phyloP scores from a whole-genome alignment of 306 rosid genomes.

The Medicago lupulina region DNA sequence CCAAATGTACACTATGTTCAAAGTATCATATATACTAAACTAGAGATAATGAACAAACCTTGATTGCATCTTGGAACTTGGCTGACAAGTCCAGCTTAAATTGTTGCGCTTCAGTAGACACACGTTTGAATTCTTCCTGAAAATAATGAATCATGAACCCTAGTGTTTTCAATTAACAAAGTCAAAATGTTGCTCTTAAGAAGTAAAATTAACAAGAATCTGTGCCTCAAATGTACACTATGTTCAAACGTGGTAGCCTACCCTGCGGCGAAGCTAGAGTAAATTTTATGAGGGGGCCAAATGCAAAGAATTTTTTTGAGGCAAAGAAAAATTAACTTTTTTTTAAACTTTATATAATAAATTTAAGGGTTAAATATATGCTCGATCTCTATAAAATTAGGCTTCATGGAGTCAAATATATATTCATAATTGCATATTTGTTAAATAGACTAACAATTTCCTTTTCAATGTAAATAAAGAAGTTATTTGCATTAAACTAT shows the following conservation, averaged over 20 bases:
- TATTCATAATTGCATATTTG: too few relatives aligned
- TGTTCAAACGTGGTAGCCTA: not conserved
- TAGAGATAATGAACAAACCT: slow-evolving; percentile 54
- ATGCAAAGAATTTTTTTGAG: too few relatives aligned
- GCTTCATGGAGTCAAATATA: too few relatives aligned
- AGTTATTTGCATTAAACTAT: too few relatives aligned
- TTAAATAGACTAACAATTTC: too few relatives aligned
- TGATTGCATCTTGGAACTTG: slow-evolving; percentile 95
- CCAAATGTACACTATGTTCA: slow-evolving; percentile 27
- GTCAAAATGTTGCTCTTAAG: slow-evolving; percentile 13
- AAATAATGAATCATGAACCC: slow-evolving; percentile 41
- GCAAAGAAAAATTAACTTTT: too few relatives aligned
- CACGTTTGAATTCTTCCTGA: slow-evolving; percentile 95
- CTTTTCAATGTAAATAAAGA: too few relatives aligned
- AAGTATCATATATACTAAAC: slow-evolving; percentile 23
- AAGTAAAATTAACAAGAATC: slow-evolving; percentile 31
- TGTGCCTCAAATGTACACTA: not conserved
- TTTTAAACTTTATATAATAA: too few relatives aligned
- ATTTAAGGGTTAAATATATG: too few relatives aligned
- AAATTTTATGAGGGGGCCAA: too few relatives aligned
- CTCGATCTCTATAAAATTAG: too few relatives aligned
- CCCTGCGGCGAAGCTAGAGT: too few relatives aligned
- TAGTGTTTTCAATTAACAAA: slow-evolving; percentile 32
- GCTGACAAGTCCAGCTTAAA: slow-evolving; percentile 86
- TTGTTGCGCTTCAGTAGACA: slow-evolving; percentile 87